These are phyloP conservation scores for Meripilus lineatus DNA, from an alignment of 1,284 basidiomycete genomes.

Conservation along the genomic window DNA sequence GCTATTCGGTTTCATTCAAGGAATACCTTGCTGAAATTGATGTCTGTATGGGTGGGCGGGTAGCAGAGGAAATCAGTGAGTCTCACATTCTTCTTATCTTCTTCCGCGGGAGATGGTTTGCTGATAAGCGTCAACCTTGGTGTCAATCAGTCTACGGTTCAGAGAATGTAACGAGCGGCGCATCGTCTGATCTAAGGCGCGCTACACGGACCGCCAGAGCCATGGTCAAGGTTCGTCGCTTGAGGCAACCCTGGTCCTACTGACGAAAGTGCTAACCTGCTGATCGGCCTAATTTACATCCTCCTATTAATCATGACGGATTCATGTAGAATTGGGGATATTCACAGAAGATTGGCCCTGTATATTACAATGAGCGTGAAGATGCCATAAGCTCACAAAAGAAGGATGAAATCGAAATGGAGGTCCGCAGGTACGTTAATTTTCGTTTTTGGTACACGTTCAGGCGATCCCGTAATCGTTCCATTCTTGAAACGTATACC, in stretches of 20 bases:
- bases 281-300: no score
- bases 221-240: constrained; percentile 78
- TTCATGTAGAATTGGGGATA: constrained; percentile 65
- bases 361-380: constrained; percentile 72
- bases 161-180: constrained; percentile 88
- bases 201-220: constrained; percentile 79
- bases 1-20: constrained; percentile 63
- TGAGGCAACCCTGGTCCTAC: no score
- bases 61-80: constrained; percentile 86
- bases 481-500: no score
- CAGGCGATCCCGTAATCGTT: neutral
- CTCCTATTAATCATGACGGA: neutral
- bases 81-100: constrained; percentile 11
- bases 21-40: constrained; percentile 81
- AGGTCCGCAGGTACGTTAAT: constrained; percentile 67
- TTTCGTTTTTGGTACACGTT: constrained; percentile 1
- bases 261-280: no score
- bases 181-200: constrained; percentile 76
- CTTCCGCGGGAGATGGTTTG: no score
- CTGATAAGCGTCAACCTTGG: neutral
- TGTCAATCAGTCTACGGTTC: constrained; percentile 74
- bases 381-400: constrained; percentile 67
- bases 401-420: constrained; percentile 80
- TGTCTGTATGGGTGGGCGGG: constrained; percentile 89
- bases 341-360: constrained; percentile 79